These are phyloP conservation scores for Solanum paucissectum DNA, from an alignment of 257 asterid species.

Conservation along the genomic window DNA sequence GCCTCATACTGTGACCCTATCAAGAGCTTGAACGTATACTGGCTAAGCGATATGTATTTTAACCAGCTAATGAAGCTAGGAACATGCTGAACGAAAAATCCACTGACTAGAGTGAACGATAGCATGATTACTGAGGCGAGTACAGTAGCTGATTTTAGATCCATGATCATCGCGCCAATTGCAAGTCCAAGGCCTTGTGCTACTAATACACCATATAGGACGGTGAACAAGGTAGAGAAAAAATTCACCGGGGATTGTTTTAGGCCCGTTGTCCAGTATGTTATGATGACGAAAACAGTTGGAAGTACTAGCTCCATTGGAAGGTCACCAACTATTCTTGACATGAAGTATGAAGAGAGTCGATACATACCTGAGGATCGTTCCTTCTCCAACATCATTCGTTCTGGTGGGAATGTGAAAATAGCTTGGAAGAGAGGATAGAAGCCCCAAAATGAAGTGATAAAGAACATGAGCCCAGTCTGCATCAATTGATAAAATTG, in stretches of 20 bases:
- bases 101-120: constrained; percentile 46
- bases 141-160: constrained; percentile 38
- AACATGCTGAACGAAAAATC: constrained; percentile 53
- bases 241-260: constrained; percentile 28
- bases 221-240: constrained; percentile 32
- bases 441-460: constrained; percentile 69
- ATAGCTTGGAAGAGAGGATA: constrained; percentile 66
- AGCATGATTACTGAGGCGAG: constrained; percentile 61
- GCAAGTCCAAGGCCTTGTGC: constrained; percentile 77
- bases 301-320: constrained; percentile 87
- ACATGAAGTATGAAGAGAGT: constrained; percentile 73
- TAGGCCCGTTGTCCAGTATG: constrained; percentile 77
- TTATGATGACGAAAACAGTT: constrained; percentile 35
- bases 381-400: constrained; percentile 56
- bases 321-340: constrained; percentile 54
- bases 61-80: constrained; percentile 56
- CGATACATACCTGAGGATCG: constrained; percentile 79
- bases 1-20: constrained; percentile 35
- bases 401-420: constrained; percentile 69
- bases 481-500: constrained; percentile 9
- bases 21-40: constrained; percentile 52
- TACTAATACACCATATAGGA: constrained; percentile 37
- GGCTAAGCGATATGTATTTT: constrained; percentile 48
- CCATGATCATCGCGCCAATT: constrained; percentile 63
- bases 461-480: constrained; percentile 61